phyloP scores from a whole-genome alignment of 306 rosid genomes.

The Prosopis cineraria region DNA sequence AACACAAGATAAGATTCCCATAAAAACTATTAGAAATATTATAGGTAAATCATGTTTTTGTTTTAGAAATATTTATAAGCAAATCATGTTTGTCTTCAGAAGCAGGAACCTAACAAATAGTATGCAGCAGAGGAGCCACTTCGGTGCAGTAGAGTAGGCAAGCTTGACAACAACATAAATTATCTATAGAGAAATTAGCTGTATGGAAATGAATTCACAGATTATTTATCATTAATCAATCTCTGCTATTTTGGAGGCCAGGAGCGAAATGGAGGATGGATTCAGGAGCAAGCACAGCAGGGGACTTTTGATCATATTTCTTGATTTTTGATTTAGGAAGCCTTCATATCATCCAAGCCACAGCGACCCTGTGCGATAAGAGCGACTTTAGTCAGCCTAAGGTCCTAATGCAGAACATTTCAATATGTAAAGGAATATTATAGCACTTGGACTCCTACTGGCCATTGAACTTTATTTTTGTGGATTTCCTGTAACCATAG shows the following conservation, averaged over 20 bases:
- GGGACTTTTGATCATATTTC: constrained; percentile 18
- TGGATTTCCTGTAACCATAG: background rate
- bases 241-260: constrained; percentile 18
- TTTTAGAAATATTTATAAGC: background rate
- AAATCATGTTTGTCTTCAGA: background rate
- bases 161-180: background rate
- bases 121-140: background rate
- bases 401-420: constrained; percentile 7
- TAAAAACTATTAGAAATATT: background rate
- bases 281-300: constrained; percentile 24
- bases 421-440: background rate
- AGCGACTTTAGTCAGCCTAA: constrained; percentile 23
- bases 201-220: constrained; percentile 24
- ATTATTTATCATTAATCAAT: constrained; percentile 10
- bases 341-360: constrained; percentile 92
- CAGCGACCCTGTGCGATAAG: constrained; percentile 64
- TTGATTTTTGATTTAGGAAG: constrained; percentile 46
- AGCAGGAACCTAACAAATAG: background rate
- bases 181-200: background rate
- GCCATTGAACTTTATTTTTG: background rate
- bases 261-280: background rate
- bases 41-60: background rate
- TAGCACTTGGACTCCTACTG: background rate
- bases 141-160: background rate
- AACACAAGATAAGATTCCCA: background rate